Evolutionary conservation across 495 filamentous ascomycete species (phyloP), one percentile per base, ranked within the genome.

Genomic region (Podospora didyma): DNA sequence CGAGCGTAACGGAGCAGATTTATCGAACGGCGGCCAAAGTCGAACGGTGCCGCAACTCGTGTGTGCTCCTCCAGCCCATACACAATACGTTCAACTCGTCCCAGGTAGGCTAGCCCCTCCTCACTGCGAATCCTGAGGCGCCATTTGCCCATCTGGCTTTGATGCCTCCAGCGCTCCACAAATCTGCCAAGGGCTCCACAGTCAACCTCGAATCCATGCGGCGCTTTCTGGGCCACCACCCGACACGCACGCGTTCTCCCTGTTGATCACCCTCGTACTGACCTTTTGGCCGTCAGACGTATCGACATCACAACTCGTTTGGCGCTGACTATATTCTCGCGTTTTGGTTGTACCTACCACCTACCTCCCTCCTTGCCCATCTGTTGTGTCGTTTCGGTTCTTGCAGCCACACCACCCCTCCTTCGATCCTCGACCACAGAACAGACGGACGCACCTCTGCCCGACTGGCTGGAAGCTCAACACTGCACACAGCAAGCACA

Each of bases 181-280:
- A 54, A 19, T 57, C 57, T 41, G 65, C 65, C 60, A 68, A 65
- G 62, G 53, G 53, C 65, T 56, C 62, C 65, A 65, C 65, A 59
- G 39, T 60, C 56, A 58, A 62, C 58, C 54, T 61, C 62, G 57
- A 63, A 68, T 63, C 59, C 62, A 61, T 58, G 65, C 55, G 62
- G 54, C 59, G 48, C 46, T 35, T 63, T 45, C 49, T 51, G 47
- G 53, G 62, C 49, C 62, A 53, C 62, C 49, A 49, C 26, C 56
- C 58, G 49, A 65, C 56, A 62, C 60, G 63, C 56, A 62, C 60
- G 58, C 60, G 54, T 51, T 48, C 51, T 51, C 53, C 57, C 46
- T 48, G 51, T 49, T 59, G 56, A 45, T 20, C 41, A 52, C 46
- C 51, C 35, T 42, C 48, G 56, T 56, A 54, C 53, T 59, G 55